These are phyloP conservation scores for Curvularia hawaiiensis DNA, from an alignment of 2,329 filamentous ascomycete genomes.

Conservation along the genomic window DNA sequence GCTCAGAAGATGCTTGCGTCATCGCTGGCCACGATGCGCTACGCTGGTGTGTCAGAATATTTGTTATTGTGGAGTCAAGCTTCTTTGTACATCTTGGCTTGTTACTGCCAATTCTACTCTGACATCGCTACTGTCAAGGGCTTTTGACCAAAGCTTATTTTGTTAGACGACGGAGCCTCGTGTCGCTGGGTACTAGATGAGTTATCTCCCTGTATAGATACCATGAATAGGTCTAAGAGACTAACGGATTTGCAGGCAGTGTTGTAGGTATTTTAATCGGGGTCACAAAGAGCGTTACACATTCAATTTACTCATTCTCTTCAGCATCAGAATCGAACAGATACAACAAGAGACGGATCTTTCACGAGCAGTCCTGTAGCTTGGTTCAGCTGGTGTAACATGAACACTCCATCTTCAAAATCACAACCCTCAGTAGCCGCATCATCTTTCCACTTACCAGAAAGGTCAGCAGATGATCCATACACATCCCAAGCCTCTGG, in stretches of 20 bases:
- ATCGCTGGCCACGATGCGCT: too few species aligned
- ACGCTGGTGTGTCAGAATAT: background rate
- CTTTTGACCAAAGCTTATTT: background rate
- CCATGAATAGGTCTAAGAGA: background rate
- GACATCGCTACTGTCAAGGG: background rate
- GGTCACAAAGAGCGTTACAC: background rate
- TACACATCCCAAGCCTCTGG: background rate
- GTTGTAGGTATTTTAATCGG: background rate
- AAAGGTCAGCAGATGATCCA: background rate
- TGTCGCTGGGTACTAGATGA: background rate
- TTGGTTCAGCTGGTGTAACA: background rate
- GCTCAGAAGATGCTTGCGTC: background rate
- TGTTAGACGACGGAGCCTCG: background rate
- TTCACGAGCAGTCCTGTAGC: background rate
- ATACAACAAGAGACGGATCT: background rate
- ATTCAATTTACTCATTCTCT: background rate
- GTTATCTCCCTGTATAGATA: background rate
- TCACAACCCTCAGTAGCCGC: background rate
- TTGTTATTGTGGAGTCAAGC: background rate
- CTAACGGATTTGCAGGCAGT: background rate
- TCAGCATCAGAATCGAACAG: background rate
- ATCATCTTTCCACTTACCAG: background rate
- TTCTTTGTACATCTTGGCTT: background rate
- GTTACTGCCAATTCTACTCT: background rate
- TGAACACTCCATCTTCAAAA: background rate